These are phyloP conservation scores for Iris macrosiphon DNA, from an alignment of 106 monocot species.

Conservation along the genomic window DNA sequence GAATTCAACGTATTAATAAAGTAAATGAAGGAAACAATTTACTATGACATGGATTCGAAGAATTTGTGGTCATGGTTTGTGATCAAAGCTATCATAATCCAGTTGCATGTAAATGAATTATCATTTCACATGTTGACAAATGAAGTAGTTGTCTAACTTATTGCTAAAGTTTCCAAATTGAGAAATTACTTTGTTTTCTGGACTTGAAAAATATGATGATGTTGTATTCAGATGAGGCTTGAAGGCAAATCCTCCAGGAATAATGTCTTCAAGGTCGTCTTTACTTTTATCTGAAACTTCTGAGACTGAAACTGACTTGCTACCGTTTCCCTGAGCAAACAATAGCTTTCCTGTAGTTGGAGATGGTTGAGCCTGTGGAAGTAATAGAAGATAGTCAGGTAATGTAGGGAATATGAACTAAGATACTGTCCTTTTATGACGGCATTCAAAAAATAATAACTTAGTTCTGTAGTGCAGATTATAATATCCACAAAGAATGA, in stretches of 20 bases:
- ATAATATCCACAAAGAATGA: background rate
- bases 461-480: background rate
- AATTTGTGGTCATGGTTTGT: too few relatives aligned
- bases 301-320: background rate
- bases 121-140: too few relatives aligned
- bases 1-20: too few relatives aligned
- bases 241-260: conserved; percentile 34
- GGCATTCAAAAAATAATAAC: background rate
- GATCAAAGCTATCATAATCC: too few relatives aligned
- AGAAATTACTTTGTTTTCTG: conserved; percentile 40
- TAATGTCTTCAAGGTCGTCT: conserved; percentile 25
- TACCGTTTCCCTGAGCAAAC: conserved; percentile 11
- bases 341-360: conserved; percentile 55
- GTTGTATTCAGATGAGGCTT: conserved; percentile 29
- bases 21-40: too few relatives aligned
- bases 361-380: conserved; percentile 45
- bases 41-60: too few relatives aligned
- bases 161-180: too few relatives aligned
- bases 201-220: conserved; percentile 18
- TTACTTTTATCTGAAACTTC: conserved; percentile 15
- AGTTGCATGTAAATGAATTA: too few relatives aligned
- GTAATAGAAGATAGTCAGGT: background rate
- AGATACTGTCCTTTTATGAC: too few relatives aligned
- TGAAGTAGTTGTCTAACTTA: too few relatives aligned
- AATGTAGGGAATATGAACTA: background rate